Percentiles rank a stretch among this genome's conserved stretches.
These are phyloP conservation scores for Citrullus colocynthis DNA, from an alignment of 306 rosid genomes.

Conservation along the genomic window DNA sequence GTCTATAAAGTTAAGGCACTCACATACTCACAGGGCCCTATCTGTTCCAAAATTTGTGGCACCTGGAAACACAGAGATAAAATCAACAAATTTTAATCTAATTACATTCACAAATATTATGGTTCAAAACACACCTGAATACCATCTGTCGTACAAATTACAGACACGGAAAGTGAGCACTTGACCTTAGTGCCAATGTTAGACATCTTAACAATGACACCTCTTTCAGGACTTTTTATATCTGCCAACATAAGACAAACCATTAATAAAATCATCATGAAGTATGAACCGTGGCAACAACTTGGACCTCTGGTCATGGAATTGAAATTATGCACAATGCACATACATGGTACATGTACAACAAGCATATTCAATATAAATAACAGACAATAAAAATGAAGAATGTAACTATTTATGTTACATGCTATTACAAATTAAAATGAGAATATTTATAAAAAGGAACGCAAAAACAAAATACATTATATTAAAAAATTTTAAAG, in stretches of 20 bases:
- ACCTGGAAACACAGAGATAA: conserved; percentile 39
- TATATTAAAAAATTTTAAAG: neutral
- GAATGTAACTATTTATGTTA: neutral
- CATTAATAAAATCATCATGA: conserved; percentile 7
- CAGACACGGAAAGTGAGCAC: conserved; percentile 82
- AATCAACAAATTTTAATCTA: neutral
- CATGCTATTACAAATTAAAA: neutral
- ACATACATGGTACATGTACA: neutral
- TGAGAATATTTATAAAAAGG: neutral
- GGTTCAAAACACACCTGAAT: conserved; percentile 37
- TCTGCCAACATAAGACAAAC: conserved; percentile 40
- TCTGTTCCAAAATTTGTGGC: conserved; percentile 38
- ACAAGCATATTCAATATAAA: neutral
- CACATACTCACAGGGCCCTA: conserved; percentile 69
- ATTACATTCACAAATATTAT: conserved; percentile 6
- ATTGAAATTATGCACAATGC: neutral
- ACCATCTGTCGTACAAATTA: conserved; percentile 52
- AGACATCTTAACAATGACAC: conserved; percentile 76
- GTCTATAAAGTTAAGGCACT: conserved; percentile 27
- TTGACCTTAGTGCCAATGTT: conserved; percentile 30
- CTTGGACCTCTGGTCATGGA: neutral
- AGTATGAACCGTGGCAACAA: neutral
- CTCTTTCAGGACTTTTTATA: conserved; percentile 52
- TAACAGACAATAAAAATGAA: neutral
- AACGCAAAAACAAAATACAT: neutral